phyloP scores from a whole-genome alignment of 164 flowering plant species.

The Vitis rupestris region DNA sequence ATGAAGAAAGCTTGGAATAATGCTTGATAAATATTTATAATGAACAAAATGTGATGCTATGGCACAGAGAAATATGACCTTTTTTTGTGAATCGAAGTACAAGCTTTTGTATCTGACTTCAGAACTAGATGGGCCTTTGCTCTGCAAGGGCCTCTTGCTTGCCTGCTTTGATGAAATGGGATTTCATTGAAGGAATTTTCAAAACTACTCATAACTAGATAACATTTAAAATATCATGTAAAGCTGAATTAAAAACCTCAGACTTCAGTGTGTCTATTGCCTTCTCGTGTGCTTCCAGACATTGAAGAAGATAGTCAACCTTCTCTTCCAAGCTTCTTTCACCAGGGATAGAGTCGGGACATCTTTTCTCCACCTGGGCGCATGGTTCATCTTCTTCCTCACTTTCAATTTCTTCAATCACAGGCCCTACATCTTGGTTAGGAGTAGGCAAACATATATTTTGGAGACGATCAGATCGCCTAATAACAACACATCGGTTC shows the following conservation, averaged over 20 bases:
- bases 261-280: constrained; percentile 18
- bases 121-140: background rate
- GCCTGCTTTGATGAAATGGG: constrained; percentile 12
- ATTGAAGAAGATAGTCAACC: constrained; percentile 17
- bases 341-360: background rate
- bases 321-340: constrained; percentile 29
- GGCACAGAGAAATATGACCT: constrained; percentile 25
- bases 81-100: constrained; percentile 40
- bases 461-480: constrained; percentile 40
- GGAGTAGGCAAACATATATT: constrained; percentile 6
- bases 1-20: background rate
- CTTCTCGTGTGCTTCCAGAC: constrained; percentile 23
- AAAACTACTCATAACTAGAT: background rate
- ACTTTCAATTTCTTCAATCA: constrained; percentile 27
- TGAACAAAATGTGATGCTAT: background rate
- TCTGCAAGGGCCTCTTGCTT: background rate
- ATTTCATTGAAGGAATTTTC: no score
- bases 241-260: constrained; percentile 19
- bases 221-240: background rate
- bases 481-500: background rate
- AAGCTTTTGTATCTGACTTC: constrained; percentile 28
- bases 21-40: background rate
- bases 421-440: constrained; percentile 16
- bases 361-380: background rate
- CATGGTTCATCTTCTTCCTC: constrained; percentile 28